Percentiles rank a stretch among this genome's conserved stretches.
Conservation (phyloP, 805 yeast genomes). For the Cyberlindnera subsufficiens region DNA sequence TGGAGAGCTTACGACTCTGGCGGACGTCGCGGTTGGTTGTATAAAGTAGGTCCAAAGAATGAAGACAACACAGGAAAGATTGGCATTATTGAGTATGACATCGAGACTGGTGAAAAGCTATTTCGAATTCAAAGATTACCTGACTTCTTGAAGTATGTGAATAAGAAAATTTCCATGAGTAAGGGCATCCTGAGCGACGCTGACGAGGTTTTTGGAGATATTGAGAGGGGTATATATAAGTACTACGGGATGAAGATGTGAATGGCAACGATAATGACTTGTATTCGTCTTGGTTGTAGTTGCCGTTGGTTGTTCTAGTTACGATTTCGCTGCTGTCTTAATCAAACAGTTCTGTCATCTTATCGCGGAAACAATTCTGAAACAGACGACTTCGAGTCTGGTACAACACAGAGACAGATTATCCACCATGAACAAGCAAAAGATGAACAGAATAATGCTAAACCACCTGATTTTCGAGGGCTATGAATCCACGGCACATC, state of each 20-base stretch:
- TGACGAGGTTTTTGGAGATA: constrained; percentile 34
- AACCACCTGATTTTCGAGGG: constrained; percentile 78
- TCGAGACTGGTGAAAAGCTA: constrained; percentile 57
- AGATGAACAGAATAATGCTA: constrained; percentile 40
- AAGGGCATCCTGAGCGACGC: constrained; percentile 31
- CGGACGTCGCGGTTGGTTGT: constrained; percentile 82
- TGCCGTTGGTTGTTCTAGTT: too few species aligned
- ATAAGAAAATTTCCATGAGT: constrained; percentile 30
- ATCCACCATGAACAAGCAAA: too few species aligned
- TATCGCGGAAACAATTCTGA: too few species aligned
- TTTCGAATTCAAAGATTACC: constrained; percentile 33
- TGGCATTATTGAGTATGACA: constrained; percentile 50
- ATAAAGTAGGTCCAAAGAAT: constrained; percentile 34
- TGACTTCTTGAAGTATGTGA: constrained; percentile 32
- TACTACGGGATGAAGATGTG: constrained; percentile 35
- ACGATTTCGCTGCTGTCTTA: too few species aligned
- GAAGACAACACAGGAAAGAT: constrained; percentile 27
- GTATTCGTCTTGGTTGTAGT: too few species aligned
- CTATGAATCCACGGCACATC: constrained; percentile 57
- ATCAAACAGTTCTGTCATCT: too few species aligned
- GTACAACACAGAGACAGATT: too few species aligned
- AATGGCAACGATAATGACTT: not conserved
- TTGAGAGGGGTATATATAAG: constrained; percentile 40
- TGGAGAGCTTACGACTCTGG: constrained; percentile 31
- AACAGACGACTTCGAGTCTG: too few species aligned